Conservation (phyloP, 164 flowering plant species). For the Hamamelis virginiana region DNA sequence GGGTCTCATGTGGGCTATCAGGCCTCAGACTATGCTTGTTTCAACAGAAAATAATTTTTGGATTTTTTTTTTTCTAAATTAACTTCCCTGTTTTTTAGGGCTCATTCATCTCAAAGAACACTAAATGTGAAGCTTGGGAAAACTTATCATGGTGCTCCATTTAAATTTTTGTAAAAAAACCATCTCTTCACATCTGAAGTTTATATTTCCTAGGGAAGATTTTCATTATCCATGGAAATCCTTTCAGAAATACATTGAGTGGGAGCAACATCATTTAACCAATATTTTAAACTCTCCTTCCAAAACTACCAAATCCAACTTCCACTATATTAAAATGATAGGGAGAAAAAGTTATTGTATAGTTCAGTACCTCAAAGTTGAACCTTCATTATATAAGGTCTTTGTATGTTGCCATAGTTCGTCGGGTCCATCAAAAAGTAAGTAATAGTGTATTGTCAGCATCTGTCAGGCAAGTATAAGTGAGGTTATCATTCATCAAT, state of each 20-base stretch:
- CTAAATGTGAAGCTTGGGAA: background rate
- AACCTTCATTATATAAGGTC: constrained; percentile 59
- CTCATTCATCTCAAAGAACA: background rate
- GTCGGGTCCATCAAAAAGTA: constrained; percentile 88
- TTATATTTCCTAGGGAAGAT: no score
- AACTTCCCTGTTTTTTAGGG: background rate
- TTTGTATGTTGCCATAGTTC: constrained; percentile 83
- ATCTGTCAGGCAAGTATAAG: constrained; percentile 48
- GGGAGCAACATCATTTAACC: no score
- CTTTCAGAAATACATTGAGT: background rate
- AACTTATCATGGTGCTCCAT: background rate
- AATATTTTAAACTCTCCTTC: background rate
- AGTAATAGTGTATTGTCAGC: constrained; percentile 94
- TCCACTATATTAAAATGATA: background rate
- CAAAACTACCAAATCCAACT: background rate
- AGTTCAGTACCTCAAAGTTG: constrained; percentile 69
- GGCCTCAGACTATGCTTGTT: background rate
- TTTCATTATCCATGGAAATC: background rate
- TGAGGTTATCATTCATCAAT: background rate
- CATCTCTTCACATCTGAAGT: no score
- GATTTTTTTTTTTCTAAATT: background rate
- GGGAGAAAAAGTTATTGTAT: background rate
- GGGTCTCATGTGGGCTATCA: no score
- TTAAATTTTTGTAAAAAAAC: background rate
- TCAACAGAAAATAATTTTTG: background rate